A percentile compares a stretch with the other conserved stretches of the same genome.
Evolutionary conservation across 2,329 filamentous ascomycete species (phyloP).

Genomic region (Diaporthe sp.): DNA sequence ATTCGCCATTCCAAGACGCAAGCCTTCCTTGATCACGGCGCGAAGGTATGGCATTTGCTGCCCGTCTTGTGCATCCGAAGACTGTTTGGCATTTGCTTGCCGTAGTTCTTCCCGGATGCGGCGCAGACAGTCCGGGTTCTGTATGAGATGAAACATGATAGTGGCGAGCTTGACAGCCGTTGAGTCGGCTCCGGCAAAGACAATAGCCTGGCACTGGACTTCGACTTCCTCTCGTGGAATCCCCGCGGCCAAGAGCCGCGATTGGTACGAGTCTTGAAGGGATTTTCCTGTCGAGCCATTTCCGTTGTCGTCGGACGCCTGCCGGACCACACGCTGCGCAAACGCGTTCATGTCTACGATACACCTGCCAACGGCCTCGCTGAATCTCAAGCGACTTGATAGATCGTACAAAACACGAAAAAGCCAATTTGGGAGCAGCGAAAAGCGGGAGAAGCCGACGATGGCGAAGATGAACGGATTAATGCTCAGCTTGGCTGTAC

Average conservation of each 20-base stretch:
- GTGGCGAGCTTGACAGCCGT: not conserved
- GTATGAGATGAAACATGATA: not conserved
- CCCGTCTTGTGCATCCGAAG: too few species aligned
- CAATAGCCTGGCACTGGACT: not conserved
- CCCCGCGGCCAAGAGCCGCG: not conserved
- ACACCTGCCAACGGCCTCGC: too few species aligned
- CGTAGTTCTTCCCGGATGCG: not conserved
- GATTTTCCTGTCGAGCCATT: too few species aligned
- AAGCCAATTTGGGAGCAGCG: not conserved
- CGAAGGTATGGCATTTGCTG: conserved; percentile 54
- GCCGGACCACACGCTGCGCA: too few species aligned
- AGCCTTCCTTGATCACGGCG: conserved; percentile 39
- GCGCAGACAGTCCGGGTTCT: too few species aligned
- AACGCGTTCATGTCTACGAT: too few species aligned
- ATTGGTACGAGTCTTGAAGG: too few species aligned
- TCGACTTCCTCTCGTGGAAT: not conserved
- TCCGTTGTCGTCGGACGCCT: too few species aligned
- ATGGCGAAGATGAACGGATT: not conserved
- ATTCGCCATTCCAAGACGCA: conserved; percentile 40
- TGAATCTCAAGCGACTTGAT: not conserved
- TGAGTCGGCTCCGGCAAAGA: not conserved
- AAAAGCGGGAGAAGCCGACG: not conserved
- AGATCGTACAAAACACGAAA: not conserved
- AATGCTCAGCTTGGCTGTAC: not conserved
- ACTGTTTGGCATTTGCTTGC: too few species aligned